Base-by-base conservation (phyloP, 164 flowering plant species). In the Liriodendron chinense region DNA sequence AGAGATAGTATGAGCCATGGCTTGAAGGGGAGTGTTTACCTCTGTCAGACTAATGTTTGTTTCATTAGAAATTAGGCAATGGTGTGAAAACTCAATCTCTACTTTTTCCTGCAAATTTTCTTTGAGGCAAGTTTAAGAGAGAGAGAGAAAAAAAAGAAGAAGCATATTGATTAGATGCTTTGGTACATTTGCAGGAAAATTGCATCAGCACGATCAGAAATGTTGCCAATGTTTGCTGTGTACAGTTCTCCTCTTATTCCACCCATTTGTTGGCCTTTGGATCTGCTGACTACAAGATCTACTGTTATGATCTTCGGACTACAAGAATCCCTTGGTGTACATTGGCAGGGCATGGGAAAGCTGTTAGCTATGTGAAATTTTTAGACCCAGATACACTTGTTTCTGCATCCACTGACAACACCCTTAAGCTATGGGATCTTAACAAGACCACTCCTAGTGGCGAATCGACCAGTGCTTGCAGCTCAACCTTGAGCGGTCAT, bases 361-460 rank as follows among this genome's bases (percentile, higher is more conserved):
- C 99, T 79, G 98, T 96, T 65, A 96, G 98, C 84, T 92, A 89
- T 79, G 96, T 94, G 68, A 94, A 90, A 83, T 96, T 96, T 78
- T 70, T 96, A 80, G 99, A 96, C 80, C 78, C 94, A 22, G 84
- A 76, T 73, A 92, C 99, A 48, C 81, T 96, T 61, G 89, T 96
- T 75, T 88, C 99, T 71, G 97, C 98, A 69, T 96, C 99, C 72
- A 96, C 97, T 10, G 99, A 96, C 81, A 96, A 88, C 79, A 87
- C 93, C 20, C 77, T 96, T 70, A 94, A 93, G 85, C 84, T 96
- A 69, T 94, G 99, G 99, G 97, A 96, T 87, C 92, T 94, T 7
- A 89, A 84, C 53, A 91, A 84, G 83, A 87, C 94, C 57, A 87
- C 79, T 83, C 66, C 82, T 67, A 74, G 67, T 77, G 88, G 90